These are phyloP conservation scores for Pseudomassariella vexata DNA, from an alignment of 2,329 filamentous ascomycete species.

Conservation along the genomic window DNA sequence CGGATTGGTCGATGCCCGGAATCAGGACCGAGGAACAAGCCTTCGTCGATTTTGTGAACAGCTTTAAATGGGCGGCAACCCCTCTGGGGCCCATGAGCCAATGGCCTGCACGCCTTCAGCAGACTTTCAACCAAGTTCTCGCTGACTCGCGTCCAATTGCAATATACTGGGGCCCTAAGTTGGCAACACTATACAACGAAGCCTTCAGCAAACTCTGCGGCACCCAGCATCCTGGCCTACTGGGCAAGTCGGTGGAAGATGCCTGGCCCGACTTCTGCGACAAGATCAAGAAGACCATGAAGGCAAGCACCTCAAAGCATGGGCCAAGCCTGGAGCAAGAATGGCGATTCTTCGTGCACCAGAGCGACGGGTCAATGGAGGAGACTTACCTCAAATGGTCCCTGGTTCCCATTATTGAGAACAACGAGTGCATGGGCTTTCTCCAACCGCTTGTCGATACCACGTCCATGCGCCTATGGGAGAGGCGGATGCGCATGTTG, in stretches of 20 bases:
- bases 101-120: conserved; percentile 42
- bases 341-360: conserved; percentile 38
- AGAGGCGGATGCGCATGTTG: conserved; percentile 42
- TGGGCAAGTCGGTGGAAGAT: conserved; percentile 54
- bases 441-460: conserved; percentile 42
- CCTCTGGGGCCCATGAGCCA: conserved; percentile 38
- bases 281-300: conserved; percentile 32
- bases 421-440: conserved; percentile 36
- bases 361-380: conserved; percentile 32
- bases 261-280: conserved; percentile 50
- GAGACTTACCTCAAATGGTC: conserved; percentile 45
- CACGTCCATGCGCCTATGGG: conserved; percentile 41
- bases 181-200: conserved; percentile 66
- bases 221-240: conserved; percentile 56
- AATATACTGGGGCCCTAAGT: conserved; percentile 59
- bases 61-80: conserved; percentile 40
- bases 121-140: conserved; percentile 36
- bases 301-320: conserved; percentile 24
- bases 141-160: conserved; percentile 44
- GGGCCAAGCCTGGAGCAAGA: conserved; percentile 34
- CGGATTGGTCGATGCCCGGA: conserved; percentile 24
- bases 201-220: conserved; percentile 61
- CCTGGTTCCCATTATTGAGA: conserved; percentile 38
- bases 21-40: conserved; percentile 28
- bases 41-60: conserved; percentile 33